A percentile compares a stretch with the other conserved stretches of the same genome.
Conservation (phyloP, 2,329 filamentous ascomycete species). For the Neodidymelliopsis sp. region DNA sequence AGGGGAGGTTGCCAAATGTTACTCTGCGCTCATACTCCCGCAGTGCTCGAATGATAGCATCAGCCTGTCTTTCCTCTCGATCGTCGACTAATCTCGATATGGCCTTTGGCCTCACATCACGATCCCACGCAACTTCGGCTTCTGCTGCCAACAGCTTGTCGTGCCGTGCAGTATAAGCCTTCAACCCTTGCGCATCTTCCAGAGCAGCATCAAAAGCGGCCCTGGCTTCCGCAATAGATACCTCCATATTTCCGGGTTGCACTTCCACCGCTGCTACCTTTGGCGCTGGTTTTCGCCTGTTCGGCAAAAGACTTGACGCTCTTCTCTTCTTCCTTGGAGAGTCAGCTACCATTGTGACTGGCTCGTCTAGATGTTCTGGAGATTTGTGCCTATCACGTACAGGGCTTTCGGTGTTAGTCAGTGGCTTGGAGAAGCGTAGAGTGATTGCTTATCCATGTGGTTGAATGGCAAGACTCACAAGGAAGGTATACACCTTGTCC, state of each 20-base stretch:
- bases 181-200: background rate
- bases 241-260: slow-evolving; percentile 10
- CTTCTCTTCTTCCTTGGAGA: slow-evolving; percentile 46
- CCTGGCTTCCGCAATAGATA: background rate
- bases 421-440: background rate
- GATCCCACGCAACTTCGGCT: slow-evolving; percentile 47
- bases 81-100: slow-evolving; percentile 13
- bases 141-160: slow-evolving; percentile 42
- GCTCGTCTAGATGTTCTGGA: slow-evolving; percentile 31
- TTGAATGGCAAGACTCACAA: slow-evolving; percentile 30
- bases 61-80: slow-evolving; percentile 41
- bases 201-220: slow-evolving; percentile 19
- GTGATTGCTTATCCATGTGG: background rate
- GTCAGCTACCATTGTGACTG: slow-evolving; percentile 41
- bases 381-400: slow-evolving; percentile 41
- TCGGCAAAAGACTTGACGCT: slow-evolving; percentile 27
- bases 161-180: slow-evolving; percentile 32
- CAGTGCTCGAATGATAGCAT: slow-evolving; percentile 46
- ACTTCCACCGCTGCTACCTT: slow-evolving; percentile 20
- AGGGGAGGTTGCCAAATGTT: slow-evolving; percentile 53
- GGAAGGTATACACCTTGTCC: slow-evolving; percentile 40
- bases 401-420: slow-evolving; percentile 30
- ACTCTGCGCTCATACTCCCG: slow-evolving; percentile 53
- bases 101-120: slow-evolving; percentile 28
- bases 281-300: slow-evolving; percentile 4